phyloP scores from a whole-genome alignment of 306 rosid species.

The Fagus sylvatica region DNA sequence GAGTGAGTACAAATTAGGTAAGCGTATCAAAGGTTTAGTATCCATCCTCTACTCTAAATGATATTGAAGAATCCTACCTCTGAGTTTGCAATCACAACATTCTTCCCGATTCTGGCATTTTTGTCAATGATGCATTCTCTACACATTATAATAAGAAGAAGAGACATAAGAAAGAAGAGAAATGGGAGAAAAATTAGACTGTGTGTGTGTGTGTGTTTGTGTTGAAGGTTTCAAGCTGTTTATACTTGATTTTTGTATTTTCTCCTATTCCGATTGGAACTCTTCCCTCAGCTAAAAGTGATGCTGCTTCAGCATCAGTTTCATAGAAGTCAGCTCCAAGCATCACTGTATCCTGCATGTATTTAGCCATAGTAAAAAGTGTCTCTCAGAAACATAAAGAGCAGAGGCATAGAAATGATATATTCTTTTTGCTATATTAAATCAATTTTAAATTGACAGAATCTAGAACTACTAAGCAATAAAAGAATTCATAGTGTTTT shows the following conservation, averaged over 20 bases:
- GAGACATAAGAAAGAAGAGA: slow-evolving; percentile 18
- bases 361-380: neutral
- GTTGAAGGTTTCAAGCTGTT: slow-evolving; percentile 9
- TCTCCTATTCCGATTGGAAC: slow-evolving; percentile 94
- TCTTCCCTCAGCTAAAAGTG: slow-evolving; percentile 77
- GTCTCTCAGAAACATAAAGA: neutral
- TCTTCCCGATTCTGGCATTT: slow-evolving; percentile 87
- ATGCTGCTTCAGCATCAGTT: slow-evolving; percentile 59
- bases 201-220: too few species aligned
- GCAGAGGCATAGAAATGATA: neutral
- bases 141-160: slow-evolving; percentile 32
- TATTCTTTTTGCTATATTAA: neutral
- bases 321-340: slow-evolving; percentile 95
- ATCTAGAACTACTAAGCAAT: neutral
- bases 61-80: slow-evolving; percentile 50
- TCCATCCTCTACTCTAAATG: neutral
- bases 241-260: slow-evolving; percentile 75
- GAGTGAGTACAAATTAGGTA: neutral
- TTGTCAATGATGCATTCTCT: slow-evolving; percentile 93
- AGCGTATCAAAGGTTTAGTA: neutral
- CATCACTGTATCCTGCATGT: slow-evolving; percentile 85
- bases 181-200: slow-evolving; percentile 6
- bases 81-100: slow-evolving; percentile 69
- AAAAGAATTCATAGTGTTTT: neutral
- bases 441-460: neutral